Evolutionary conservation across 2,329 filamentous ascomycete species (phyloP).

Genomic region (Monilinia polystroma): DNA sequence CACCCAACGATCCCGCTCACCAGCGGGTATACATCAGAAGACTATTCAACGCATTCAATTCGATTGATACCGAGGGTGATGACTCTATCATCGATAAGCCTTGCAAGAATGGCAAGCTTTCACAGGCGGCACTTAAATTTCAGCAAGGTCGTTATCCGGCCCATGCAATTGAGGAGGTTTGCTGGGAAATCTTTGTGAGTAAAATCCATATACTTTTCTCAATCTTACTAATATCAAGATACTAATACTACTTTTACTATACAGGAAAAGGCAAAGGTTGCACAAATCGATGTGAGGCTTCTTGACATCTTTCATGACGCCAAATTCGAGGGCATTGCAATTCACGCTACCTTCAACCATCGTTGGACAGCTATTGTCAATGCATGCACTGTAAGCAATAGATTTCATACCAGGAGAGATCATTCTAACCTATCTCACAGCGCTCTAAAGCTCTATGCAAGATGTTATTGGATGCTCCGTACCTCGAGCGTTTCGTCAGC

Average conservation of each 20-base stretch:
- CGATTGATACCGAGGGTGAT: conserved; percentile 9
- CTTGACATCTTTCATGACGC: conserved; percentile 24
- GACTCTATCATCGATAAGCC: conserved; percentile 30
- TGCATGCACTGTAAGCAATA: conserved; percentile 26
- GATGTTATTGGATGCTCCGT: conserved; percentile 32
- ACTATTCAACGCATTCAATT: conserved; percentile 29
- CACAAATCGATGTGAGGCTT: conserved; percentile 23
- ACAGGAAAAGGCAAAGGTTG: conserved; percentile 23
- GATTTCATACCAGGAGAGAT: not conserved
- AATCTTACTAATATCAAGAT: not conserved
- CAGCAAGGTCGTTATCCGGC: conserved; percentile 22
- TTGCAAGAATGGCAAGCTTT: conserved; percentile 25
- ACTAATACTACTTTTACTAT: not conserved
- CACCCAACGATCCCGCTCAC: not conserved
- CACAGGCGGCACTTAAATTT: conserved; percentile 29
- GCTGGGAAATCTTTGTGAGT: conserved; percentile 33
- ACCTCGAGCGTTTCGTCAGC: conserved; percentile 26
- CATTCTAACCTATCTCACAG: not conserved
- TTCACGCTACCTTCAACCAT: conserved; percentile 20
- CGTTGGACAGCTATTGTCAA: conserved; percentile 27
- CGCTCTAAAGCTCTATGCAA: conserved; percentile 35
- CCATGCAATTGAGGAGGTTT: conserved; percentile 25
- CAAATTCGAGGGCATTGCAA: conserved; percentile 22
- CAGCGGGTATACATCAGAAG: conserved; percentile 19
- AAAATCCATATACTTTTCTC: not conserved